phyloP scores from a whole-genome alignment of 805 yeast genomes.

The Teunomyces gatunensis region DNA sequence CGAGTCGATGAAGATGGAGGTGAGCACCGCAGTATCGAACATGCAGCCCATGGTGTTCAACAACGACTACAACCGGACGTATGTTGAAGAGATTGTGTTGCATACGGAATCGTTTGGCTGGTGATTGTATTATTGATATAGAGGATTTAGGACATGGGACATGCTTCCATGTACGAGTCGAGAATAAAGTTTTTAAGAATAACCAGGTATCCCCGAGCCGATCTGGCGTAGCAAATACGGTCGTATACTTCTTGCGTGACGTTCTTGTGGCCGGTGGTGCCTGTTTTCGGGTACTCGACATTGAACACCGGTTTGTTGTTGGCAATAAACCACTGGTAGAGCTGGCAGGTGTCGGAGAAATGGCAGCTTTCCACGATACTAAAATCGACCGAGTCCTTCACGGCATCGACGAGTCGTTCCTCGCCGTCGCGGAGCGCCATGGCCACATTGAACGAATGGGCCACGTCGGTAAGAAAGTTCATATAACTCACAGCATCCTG shows the following conservation, averaged over 20 bases:
- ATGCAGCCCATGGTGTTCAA: conserved; percentile 36
- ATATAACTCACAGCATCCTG: conserved; percentile 20
- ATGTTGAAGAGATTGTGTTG: conserved; percentile 44
- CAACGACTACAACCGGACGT: conserved; percentile 18
- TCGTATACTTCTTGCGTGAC: not conserved
- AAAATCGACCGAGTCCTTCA: conserved; percentile 18
- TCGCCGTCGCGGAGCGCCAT: conserved; percentile 26
- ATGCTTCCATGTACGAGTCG: not conserved
- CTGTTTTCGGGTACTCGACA: not conserved
- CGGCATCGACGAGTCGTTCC: conserved; percentile 14
- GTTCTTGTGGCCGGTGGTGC: not conserved
- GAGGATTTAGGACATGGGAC: not conserved
- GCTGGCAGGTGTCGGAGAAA: not conserved
- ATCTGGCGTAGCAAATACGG: not conserved
- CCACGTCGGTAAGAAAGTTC: conserved; percentile 16
- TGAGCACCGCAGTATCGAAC: conserved; percentile 39
- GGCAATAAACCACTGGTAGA: not conserved
- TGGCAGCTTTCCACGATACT: conserved; percentile 22
- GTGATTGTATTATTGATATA: conserved; percentile 13
- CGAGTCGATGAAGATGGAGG: conserved; percentile 33
- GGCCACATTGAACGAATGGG: conserved; percentile 17
- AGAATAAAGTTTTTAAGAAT: conserved; percentile 1
- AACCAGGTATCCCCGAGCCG: not conserved
- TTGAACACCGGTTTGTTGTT: not conserved
- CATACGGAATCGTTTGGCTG: conserved; percentile 55